These are phyloP conservation scores for Fusarium penzigii DNA, from an alignment of 2,329 filamentous ascomycete species.

Conservation along the genomic window DNA sequence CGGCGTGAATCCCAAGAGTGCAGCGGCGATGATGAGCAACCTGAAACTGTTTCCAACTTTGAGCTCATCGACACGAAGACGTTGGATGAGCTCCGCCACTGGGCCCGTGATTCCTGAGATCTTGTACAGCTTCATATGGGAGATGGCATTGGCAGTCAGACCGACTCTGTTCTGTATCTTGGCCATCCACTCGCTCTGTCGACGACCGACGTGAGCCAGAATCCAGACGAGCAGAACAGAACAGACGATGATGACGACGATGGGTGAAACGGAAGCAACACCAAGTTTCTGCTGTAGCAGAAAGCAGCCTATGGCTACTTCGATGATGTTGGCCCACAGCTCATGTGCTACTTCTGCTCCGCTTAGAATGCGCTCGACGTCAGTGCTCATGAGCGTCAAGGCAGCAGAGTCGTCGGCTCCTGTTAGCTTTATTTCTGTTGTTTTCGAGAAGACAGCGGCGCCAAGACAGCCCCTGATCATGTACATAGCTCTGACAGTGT, in stretches of 20 bases:
- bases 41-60: conserved; percentile 29
- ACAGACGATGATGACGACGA: conserved; percentile 42
- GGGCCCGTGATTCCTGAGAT: conserved; percentile 32
- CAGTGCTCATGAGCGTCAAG: conserved; percentile 50
- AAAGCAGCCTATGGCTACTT: conserved; percentile 47
- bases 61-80: conserved; percentile 32
- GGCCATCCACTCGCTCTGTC: conserved; percentile 39
- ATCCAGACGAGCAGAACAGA: conserved; percentile 16
- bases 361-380: conserved; percentile 43
- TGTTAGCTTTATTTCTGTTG: conserved; percentile 32
- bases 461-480: conserved; percentile 37
- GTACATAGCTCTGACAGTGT: conserved; percentile 33
- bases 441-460: conserved; percentile 37
- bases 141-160: conserved; percentile 32
- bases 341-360: conserved; percentile 41
- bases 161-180: conserved; percentile 37
- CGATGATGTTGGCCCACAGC: conserved; percentile 41
- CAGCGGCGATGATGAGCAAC: conserved; percentile 23
- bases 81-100: conserved; percentile 32
- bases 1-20: conserved; percentile 35
- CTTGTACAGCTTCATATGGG: conserved; percentile 36
- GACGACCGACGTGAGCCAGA: conserved; percentile 15
- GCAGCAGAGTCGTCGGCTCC: conserved; percentile 41
- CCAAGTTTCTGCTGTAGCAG: conserved; percentile 50
- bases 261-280: conserved; percentile 46